Evolutionary conservation across 2,329 filamentous ascomycete species (phyloP), one percentile per base, ranked within the genome.

Genomic region (Monilinia polystroma): DNA sequence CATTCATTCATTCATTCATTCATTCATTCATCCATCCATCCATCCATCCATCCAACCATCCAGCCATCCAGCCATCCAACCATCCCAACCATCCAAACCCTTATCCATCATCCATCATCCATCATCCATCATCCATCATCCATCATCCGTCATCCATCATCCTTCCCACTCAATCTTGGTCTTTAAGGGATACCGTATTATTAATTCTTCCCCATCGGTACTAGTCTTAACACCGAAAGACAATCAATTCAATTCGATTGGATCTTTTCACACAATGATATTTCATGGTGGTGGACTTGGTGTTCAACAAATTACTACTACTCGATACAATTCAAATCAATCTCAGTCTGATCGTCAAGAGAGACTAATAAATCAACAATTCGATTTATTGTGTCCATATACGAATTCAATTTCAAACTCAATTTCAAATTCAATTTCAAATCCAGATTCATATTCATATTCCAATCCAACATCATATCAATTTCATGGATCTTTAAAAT

Each of bases 181-280:
- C 20, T 20, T 1, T 23, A 26, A 38, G n/a, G 58, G n/a, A 0
- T 23, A 38, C 32, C n/a, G 29, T 51, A 18, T 35, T 7, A 18
- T 8, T n/a, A 4, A 7, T n/a, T 18, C 45, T n/a, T n/a, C 57
- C 26, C 6, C 3, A 51, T 60, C 6, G 5, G 58, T 6, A 20
- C 29, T 60, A 60, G 58, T n/a, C 0, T 23, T n/a, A 4, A 4
- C 43, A 35, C 10, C 7, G 14, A 54, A 29, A 18, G 12, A 20
- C 26, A 23, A 35, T 23, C 56, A 43, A 32, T 18, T 38, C 18
- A n/a, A 16, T 59, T 47, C 57, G 10, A 49, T 35, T 60, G 57
- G 57, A 11, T 23, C 57, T 10, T 49, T 47, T 47, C 41, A 26
- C 56, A 60, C 29, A 38, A 60, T 60, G 58, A 60, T 60, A 51